Base-by-base conservation (phyloP, 352 stramenopile species). In the Globisporangium perplexum region DNA sequence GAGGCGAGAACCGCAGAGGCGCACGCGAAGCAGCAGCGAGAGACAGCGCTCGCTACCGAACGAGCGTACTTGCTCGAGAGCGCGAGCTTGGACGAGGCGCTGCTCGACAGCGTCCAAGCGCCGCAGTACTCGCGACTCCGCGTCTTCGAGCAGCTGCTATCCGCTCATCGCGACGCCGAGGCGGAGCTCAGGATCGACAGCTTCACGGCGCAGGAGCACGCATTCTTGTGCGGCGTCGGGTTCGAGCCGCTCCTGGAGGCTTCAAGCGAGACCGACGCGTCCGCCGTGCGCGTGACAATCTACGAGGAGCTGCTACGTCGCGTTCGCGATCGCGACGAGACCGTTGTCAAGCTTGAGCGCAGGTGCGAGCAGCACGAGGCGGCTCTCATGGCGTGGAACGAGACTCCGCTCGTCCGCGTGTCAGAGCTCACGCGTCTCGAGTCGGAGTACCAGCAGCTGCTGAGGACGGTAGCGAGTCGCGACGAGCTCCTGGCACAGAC, bases 131-230 rank as follows among this genome's bases (percentile, higher is more conserved):
- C 59, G n/a, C 43, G 59, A 11, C 31, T 65, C 7, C 18, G 41
- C 24, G 7, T 65, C 20, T 65, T 43, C 6, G 35, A 62, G 26
- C 4, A 26, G 2, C 47, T 65, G 7, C 23, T 65, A 6, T 41
- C 24, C 7, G 23, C 47, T 8, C 54, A 63, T 17, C 31, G 47
- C 3, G 46, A 28, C 5, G 20, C 30, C 4, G 20, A 56, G 6
- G 51, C 38, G 6, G 47, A 73, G 6, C 20, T 61, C 1, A 44
- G 66, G 45, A 17, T 54, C 3, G 41, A 44, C 0, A 59, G 65
- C n/a, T 42, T 81, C 23, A 22, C 53, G 2, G 61, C 66, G 3
- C 53, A 68, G 20, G 53, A 59, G 51, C 22, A 12, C 23, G 26
- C 45, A 7, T 46, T 63, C 7, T 22, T 63, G 7, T 35, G 38